Conservation (phyloP, 495 filamentous ascomycete species). For the Xylaria flabelliformis region DNA sequence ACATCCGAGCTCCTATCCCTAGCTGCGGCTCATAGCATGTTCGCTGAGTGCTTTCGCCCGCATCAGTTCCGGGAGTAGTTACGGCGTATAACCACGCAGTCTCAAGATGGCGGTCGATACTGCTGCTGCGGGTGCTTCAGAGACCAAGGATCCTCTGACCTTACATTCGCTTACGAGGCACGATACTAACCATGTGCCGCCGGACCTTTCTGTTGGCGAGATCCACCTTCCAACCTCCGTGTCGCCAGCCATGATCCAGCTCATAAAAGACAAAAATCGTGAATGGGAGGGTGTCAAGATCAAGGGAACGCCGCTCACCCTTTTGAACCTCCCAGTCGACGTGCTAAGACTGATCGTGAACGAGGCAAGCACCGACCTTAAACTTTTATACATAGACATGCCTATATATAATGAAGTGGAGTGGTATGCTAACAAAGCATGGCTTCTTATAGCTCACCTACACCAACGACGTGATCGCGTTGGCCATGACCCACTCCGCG, state of each 20-base stretch:
- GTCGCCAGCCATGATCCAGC: conserved; percentile 34
- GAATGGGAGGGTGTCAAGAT: conserved; percentile 46
- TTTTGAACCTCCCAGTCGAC: conserved; percentile 87
- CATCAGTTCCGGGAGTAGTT: neutral
- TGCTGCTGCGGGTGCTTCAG: neutral
- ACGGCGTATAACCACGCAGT: neutral
- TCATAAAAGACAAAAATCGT: conserved; percentile 49
- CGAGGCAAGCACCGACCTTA: conserved; percentile 64
- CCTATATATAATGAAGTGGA: neutral
- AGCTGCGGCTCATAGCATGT: neutral
- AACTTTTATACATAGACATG: neutral
- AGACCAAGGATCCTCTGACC: neutral
- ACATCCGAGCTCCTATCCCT: neutral
- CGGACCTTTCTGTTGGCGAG: conserved; percentile 33
- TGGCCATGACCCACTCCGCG: conserved; percentile 84
- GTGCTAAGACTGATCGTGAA: conserved; percentile 87
- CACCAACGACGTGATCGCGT: conserved; percentile 84
- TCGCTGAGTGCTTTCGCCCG: neutral
- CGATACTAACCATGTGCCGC: conserved; percentile 28
- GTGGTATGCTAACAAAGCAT: conserved; percentile 30
- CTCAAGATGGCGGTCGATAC: conserved; percentile 10
- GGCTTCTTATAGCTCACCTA: conserved; percentile 70
- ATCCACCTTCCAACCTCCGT: conserved; percentile 21
- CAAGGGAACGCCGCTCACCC: conserved; percentile 54
- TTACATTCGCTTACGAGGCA: conserved; percentile 30